phyloP scores from a whole-genome alignment of 2,329 filamentous ascomycete genomes.

The Catunica adiposa region DNA sequence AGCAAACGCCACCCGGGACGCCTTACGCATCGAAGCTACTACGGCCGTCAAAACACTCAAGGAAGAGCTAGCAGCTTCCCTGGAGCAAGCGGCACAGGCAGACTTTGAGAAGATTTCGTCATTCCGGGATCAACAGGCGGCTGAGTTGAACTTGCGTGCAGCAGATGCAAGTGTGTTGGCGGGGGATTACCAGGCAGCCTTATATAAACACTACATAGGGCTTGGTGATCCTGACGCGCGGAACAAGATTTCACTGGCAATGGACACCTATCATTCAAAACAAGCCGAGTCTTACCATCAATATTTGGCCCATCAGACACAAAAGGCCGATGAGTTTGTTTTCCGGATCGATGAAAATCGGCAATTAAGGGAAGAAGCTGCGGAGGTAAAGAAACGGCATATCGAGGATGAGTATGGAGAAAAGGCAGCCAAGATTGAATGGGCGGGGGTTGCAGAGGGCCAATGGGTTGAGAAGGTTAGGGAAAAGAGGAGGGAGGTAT shows the following conservation, averaged over 20 bases:
- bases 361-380: conserved; percentile 16
- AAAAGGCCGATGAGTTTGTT: conserved; percentile 24
- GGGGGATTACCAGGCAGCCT: conserved; percentile 24
- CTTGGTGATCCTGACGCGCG: conserved; percentile 17
- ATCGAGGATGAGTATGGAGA: conserved; percentile 5
- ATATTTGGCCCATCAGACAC: conserved; percentile 27
- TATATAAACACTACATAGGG: neutral
- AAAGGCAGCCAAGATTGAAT: conserved; percentile 14
- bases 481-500: conserved; percentile 3
- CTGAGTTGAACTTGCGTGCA: conserved; percentile 27
- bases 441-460: conserved; percentile 8
- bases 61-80: conserved; percentile 20
- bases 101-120: conserved; percentile 17
- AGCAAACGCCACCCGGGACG: conserved; percentile 23
- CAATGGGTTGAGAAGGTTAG: conserved; percentile 8
- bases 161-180: conserved; percentile 28
- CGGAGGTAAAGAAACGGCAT: neutral
- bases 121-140: conserved; percentile 21
- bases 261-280: conserved; percentile 1
- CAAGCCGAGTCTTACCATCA: conserved; percentile 19
- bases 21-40: conserved; percentile 17
- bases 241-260: conserved; percentile 21
- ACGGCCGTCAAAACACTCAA: conserved; percentile 20
- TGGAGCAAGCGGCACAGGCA: conserved; percentile 17
- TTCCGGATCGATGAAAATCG: conserved; percentile 19